Evolutionary conservation across 2,329 filamentous ascomycete genomes (phyloP).

Genomic region (Diplodia scrobiculata): DNA sequence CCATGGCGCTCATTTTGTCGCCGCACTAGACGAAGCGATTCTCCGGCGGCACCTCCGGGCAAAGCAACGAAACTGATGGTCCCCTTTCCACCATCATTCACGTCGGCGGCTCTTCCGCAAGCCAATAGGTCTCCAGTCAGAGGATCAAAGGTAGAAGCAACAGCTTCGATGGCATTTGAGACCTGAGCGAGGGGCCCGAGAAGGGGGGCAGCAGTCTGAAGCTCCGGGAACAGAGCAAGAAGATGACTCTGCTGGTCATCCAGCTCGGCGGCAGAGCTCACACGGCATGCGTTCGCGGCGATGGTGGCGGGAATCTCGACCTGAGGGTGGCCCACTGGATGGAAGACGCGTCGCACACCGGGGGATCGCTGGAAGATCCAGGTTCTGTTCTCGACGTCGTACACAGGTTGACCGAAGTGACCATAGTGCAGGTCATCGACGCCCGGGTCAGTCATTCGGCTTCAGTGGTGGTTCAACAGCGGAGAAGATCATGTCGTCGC

Average conservation of each 20-base stretch:
- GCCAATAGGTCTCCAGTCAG: slow-evolving; percentile 53
- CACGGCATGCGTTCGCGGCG: neutral
- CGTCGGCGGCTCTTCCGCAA: slow-evolving; percentile 58
- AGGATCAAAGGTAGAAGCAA: slow-evolving; percentile 45
- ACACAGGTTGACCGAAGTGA: slow-evolving; percentile 56
- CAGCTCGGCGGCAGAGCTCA: slow-evolving; percentile 25
- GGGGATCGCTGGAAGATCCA: slow-evolving; percentile 54
- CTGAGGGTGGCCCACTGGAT: slow-evolving; percentile 3
- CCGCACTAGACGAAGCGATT: slow-evolving; percentile 59
- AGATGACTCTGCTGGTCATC: slow-evolving; percentile 32
- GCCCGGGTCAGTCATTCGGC: slow-evolving; percentile 61
- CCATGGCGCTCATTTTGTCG: slow-evolving; percentile 56
- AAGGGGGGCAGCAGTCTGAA: slow-evolving; percentile 35
- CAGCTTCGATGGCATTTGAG: slow-evolving; percentile 40
- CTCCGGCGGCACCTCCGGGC: slow-evolving; percentile 51
- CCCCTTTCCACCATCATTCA: slow-evolving; percentile 37
- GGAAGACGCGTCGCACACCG: slow-evolving; percentile 34
- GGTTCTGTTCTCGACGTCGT: slow-evolving; percentile 50
- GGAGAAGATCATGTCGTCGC: slow-evolving; percentile 20
- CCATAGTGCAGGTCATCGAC: slow-evolving; percentile 56
- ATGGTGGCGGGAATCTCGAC: neutral
- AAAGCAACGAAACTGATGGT: slow-evolving; percentile 40
- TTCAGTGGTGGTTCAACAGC: slow-evolving; percentile 35
- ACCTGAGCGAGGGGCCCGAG: slow-evolving; percentile 37
- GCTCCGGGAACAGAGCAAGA: slow-evolving; percentile 35